A percentile compares a stretch with the other conserved stretches of the same genome.
These are phyloP conservation scores for Trametes pubescens DNA, from an alignment of 1,284 basidiomycete genomes.

Conservation along the genomic window DNA sequence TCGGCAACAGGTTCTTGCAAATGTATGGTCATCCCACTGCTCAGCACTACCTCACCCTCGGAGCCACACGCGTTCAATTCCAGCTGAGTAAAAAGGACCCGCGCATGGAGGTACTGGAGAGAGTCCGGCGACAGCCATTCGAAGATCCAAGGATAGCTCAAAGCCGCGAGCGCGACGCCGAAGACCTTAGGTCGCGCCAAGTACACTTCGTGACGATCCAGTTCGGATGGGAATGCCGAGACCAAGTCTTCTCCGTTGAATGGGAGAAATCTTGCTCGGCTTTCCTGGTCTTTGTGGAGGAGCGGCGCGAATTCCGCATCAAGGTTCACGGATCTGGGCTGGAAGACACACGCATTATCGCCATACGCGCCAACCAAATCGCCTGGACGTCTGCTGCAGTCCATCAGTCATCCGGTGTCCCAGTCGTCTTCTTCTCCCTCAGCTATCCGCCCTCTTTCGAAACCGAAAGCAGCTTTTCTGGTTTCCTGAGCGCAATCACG, in stretches of 20 bases:
- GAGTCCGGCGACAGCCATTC: conserved; percentile 53
- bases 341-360: conserved; percentile 45
- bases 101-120: conserved; percentile 49
- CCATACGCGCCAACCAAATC: conserved; percentile 56
- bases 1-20: conserved; percentile 55
- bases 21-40: conserved; percentile 48
- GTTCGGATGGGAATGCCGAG: conserved; percentile 64
- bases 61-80: conserved; percentile 49
- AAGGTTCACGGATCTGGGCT: conserved; percentile 33
- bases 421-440: conserved; percentile 52
- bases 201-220: conserved; percentile 50
- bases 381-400: conserved; percentile 47
- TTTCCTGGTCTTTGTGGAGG: conserved; percentile 49
- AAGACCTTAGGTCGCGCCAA: conserved; percentile 39
- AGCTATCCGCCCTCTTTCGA: conserved; percentile 57
- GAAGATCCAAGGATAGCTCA: conserved; percentile 50
- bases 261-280: conserved; percentile 51
- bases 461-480: conserved; percentile 35
- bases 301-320: conserved; percentile 57
- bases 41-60: conserved; percentile 37
- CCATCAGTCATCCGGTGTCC: conserved; percentile 33
- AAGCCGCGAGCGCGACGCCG: conserved; percentile 37
- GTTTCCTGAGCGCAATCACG: conserved; percentile 37
- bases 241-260: conserved; percentile 63
- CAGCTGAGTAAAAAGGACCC: conserved; percentile 43